Percentiles rank a stretch among this genome's conserved stretches.
Conservation (phyloP, 2,329 filamentous ascomycete species). For the Ploettnerulaceae sp. region DNA sequence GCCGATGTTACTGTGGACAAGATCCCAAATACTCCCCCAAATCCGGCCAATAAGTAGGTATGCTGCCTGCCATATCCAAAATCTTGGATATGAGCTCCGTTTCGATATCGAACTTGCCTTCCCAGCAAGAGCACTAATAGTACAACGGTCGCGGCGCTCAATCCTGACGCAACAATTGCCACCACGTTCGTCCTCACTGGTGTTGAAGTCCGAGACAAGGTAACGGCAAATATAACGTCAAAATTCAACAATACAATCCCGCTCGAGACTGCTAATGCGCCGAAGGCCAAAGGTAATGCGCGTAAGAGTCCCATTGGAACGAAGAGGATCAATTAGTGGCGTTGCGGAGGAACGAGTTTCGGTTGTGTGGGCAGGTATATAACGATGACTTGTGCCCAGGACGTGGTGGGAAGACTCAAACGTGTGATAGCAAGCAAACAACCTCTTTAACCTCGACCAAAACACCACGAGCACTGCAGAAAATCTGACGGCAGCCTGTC, state of each 20-base stretch:
- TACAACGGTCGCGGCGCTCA: conserved; percentile 22
- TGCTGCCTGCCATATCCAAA: conserved; percentile 24
- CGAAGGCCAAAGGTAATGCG: conserved; percentile 26
- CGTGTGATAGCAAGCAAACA: conserved; percentile 27
- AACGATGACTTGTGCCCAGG: conserved; percentile 9
- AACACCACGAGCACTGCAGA: conserved; percentile 10
- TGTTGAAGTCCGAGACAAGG: conserved; percentile 18
- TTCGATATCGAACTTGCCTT: conserved; percentile 29
- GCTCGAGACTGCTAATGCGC: conserved; percentile 29
- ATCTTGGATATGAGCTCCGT: conserved; percentile 27
- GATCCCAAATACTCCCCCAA: conserved; percentile 25
- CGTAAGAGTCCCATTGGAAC: conserved; percentile 24
- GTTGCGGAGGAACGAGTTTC: conserved; percentile 18
- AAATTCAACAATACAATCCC: conserved; percentile 28
- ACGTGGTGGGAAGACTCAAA: conserved; percentile 19
- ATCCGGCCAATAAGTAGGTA: conserved; percentile 29
- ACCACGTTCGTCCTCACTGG: conserved; percentile 14
- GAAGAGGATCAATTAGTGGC: background rate
- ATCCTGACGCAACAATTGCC: conserved; percentile 28
- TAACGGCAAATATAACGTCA: conserved; percentile 30
- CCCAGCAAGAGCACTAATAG: conserved; percentile 26
- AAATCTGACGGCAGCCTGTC: conserved; percentile 16
- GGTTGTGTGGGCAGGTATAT: conserved; percentile 12
- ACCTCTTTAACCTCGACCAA: conserved; percentile 17
- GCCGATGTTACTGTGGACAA: conserved; percentile 27